Base-by-base conservation (phyloP, 116 monocot species). In the Cymodocea nodosa region DNA sequence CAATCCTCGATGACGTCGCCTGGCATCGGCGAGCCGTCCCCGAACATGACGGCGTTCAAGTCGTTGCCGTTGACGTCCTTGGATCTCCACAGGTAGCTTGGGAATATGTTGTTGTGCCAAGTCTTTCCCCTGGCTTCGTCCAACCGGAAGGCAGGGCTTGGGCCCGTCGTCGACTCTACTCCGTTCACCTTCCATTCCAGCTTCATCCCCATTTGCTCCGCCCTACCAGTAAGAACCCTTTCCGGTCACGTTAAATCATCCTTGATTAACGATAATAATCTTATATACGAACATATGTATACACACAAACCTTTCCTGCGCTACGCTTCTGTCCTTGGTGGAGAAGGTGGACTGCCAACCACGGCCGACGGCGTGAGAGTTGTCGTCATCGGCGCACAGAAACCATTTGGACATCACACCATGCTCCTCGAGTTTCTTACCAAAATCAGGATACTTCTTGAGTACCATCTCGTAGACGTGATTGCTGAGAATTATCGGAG, bases 101-200 rank as follows among this genome's bases (percentile, higher is more conserved):
- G 84, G 0, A 93, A 83, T 83, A 93, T 82, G 78, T 81, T 93
- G 62, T 93, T 93, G 49, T 86, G 83, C 93, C 93, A 93, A 75
- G 85, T 80, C 62, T 84, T 60, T 30, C 73, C 75, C 22, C 93
- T 75, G 9, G 60, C 69, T 56, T 81, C 60, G n/a, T 93, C 93
- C 13, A 70, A 69, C 58, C 82, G 89, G 19, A 89, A 60, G 3
- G 84, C 93, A 2, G 83, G 83, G 24, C 83, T 87, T 9, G 93
- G 93, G 2, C 89, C 89, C 74, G 83, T 85, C 52, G 83, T 78
- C 35, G 81, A 84, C 74, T 81, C 85, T 35, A 82, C 93, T 8
- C 83, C 83, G 35, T 84, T 78, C 22, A 77, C 77, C 58, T 71
- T 73, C 93, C 93, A 93, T 53, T 93, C 89, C 71, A 93, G 68